Evolutionary conservation across 805 yeast genomes (phyloP).

Genomic region (Suhomyces sp.): DNA sequence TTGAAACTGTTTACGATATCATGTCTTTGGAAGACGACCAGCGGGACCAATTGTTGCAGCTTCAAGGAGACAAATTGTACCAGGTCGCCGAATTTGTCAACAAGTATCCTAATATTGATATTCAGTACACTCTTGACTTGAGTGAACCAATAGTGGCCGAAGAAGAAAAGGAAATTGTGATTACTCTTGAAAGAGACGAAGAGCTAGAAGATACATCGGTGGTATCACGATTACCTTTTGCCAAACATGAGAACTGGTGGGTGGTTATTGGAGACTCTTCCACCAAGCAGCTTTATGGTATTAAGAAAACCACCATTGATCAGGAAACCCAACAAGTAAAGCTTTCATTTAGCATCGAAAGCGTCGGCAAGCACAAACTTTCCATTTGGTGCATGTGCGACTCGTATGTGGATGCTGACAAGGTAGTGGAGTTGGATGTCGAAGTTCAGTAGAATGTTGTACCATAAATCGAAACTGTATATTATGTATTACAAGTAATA

Average conservation of each 20-base stretch:
- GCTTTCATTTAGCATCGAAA: slow-evolving; percentile 57
- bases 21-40: slow-evolving; percentile 77
- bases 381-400: slow-evolving; percentile 88
- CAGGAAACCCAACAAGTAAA: slow-evolving; percentile 51
- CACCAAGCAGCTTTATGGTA: slow-evolving; percentile 63
- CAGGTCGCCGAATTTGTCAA: slow-evolving; percentile 86
- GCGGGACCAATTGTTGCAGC: slow-evolving; percentile 58
- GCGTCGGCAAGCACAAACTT: slow-evolving; percentile 58
- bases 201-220: slow-evolving; percentile 67
- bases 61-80: slow-evolving; percentile 45
- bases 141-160: slow-evolving; percentile 43
- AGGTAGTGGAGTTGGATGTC: slow-evolving; percentile 61
- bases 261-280: slow-evolving; percentile 69
- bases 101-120: slow-evolving; percentile 81
- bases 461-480: not conserved
- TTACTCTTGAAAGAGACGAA: slow-evolving; percentile 68
- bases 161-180: slow-evolving; percentile 45
- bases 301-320: slow-evolving; percentile 58
- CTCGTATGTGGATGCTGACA: slow-evolving; percentile 89
- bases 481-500: not conserved
- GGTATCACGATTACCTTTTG: slow-evolving; percentile 58
- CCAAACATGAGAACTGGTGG: slow-evolving; percentile 82
- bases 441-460: slow-evolving; percentile 28
- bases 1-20: slow-evolving; percentile 76
- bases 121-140: slow-evolving; percentile 50